Conservation (phyloP, 2,329 filamentous ascomycete genomes). For the Pseudocercospora eumusae region DNA sequence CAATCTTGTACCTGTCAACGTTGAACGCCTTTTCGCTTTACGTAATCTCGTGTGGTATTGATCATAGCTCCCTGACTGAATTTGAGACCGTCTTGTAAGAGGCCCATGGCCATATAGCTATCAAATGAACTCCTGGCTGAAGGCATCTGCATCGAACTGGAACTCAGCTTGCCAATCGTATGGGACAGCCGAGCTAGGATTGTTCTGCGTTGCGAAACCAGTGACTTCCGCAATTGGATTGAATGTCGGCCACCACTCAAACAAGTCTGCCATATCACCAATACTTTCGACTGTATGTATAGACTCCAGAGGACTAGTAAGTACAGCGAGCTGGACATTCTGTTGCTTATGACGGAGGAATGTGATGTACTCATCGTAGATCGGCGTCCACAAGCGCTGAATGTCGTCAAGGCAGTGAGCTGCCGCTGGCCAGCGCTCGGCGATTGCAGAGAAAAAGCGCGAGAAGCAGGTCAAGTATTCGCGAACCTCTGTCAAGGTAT, state of each 20-base stretch:
- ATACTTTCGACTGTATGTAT: not conserved
- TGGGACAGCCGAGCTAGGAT: not conserved
- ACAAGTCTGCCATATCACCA: not conserved
- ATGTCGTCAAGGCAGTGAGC: slow-evolving; percentile 6
- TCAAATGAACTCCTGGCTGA: not conserved
- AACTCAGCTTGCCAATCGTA: slow-evolving; percentile 9
- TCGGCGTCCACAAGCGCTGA: not conserved
- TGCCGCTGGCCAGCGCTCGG: slow-evolving; percentile 13
- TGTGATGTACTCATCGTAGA: not conserved
- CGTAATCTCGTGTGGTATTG: not conserved
- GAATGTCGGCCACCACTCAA: slow-evolving; percentile 1
- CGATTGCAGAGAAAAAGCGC: slow-evolving; percentile 11
- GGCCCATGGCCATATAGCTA: not conserved
- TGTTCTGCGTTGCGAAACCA: not conserved
- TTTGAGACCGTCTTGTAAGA: not conserved
- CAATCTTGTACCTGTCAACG: not conserved
- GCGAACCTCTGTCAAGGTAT: slow-evolving; percentile 6
- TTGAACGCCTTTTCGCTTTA: not conserved
- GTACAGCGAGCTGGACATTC: not conserved
- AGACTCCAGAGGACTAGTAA: not conserved
- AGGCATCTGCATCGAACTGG: not conserved
- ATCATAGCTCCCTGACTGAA: not conserved
- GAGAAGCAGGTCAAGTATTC: slow-evolving; percentile 4
- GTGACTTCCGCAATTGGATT: not conserved
- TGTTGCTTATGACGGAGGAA: not conserved